These are phyloP conservation scores for Saitozyma sp. DNA, from an alignment of 768 basidiomycete species.

Conservation along the genomic window DNA sequence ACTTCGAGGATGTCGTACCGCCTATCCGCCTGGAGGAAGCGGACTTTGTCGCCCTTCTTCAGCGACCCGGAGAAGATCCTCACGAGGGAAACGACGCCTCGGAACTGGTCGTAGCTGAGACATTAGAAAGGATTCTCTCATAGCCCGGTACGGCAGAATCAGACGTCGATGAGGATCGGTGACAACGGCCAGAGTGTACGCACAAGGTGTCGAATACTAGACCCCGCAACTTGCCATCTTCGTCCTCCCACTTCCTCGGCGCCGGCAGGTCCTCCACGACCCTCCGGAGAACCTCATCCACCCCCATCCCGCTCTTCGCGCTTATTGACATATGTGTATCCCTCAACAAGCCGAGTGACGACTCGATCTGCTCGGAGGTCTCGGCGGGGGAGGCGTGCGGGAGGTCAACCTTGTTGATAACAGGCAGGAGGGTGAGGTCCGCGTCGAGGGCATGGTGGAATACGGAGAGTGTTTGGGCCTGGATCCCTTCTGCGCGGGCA, in stretches of 20 bases:
- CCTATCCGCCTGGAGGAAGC: slow-evolving; percentile 78
- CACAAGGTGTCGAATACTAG: slow-evolving; percentile 92
- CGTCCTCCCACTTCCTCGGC: slow-evolving; percentile 81
- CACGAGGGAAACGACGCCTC: slow-evolving; percentile 91
- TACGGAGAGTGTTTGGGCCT: slow-evolving; percentile 95
- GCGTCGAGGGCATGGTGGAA: slow-evolving; percentile 83
- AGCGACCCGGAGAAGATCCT: slow-evolving; percentile 77
- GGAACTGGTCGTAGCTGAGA: slow-evolving; percentile 84
- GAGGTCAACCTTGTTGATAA: slow-evolving; percentile 94
- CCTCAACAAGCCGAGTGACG: slow-evolving; percentile 77
- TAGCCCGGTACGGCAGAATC: not conserved
- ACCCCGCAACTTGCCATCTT: slow-evolving; percentile 62
- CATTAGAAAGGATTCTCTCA: too few relatives aligned
- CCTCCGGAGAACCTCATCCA: slow-evolving; percentile 72
- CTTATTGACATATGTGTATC: slow-evolving; percentile 75
- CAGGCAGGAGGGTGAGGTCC: slow-evolving; percentile 71
- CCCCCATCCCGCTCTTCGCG: slow-evolving; percentile 88
- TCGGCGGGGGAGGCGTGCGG: slow-evolving; percentile 81
- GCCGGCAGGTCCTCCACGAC: slow-evolving; percentile 83
- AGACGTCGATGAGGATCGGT: not conserved
- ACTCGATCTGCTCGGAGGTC: slow-evolving; percentile 75
- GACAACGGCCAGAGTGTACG: slow-evolving; percentile 40
- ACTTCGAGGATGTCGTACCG: slow-evolving; percentile 85
- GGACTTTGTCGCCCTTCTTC: slow-evolving; percentile 89
- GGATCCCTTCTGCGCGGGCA: slow-evolving; percentile 67